Evolutionary conservation across 2,329 filamentous ascomycete species (phyloP).

Genomic region (Colletotrichum higginsianum): DNA sequence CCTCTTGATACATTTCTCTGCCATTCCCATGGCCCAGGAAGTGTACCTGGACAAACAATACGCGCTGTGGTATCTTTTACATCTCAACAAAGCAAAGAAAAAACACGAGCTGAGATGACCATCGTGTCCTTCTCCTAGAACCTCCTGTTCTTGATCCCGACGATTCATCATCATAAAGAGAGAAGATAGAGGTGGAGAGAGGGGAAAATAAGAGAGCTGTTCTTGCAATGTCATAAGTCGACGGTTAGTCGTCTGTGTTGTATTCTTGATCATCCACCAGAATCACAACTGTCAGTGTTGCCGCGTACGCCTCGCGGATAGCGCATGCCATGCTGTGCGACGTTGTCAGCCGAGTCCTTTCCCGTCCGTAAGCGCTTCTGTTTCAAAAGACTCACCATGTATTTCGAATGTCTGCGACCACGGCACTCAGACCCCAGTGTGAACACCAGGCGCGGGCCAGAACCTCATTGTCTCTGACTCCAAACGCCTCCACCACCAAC

Average conservation of each 20-base stretch:
- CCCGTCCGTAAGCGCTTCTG: not conserved
- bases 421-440: slow-evolving; percentile 80
- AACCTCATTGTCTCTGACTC: slow-evolving; percentile 82
- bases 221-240: slow-evolving; percentile 34
- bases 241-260: slow-evolving; percentile 33
- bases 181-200: too few relatives aligned
- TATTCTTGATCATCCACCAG: slow-evolving; percentile 65
- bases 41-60: slow-evolving; percentile 10
- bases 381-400: slow-evolving; percentile 70
- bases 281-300: slow-evolving; percentile 80
- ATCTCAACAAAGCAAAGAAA: slow-evolving; percentile 27
- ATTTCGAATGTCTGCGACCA: slow-evolving; percentile 77
- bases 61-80: slow-evolving; percentile 37
- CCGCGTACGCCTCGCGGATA: slow-evolving; percentile 82
- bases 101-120: not conserved
- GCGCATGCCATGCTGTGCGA: slow-evolving; percentile 76
- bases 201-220: not conserved
- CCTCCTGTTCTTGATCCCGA: slow-evolving; percentile 7
- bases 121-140: not conserved
- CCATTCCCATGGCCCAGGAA: not conserved
- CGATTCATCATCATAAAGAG: slow-evolving; percentile 15
- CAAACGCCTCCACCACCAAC: slow-evolving; percentile 80
- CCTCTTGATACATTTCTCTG: not conserved
- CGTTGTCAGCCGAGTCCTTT: slow-evolving; percentile 1
- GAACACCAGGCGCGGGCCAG: slow-evolving; percentile 83